Conservation (phyloP, 371 early-diverging fungal genomes). For the Capillidium heterosporum region DNA sequence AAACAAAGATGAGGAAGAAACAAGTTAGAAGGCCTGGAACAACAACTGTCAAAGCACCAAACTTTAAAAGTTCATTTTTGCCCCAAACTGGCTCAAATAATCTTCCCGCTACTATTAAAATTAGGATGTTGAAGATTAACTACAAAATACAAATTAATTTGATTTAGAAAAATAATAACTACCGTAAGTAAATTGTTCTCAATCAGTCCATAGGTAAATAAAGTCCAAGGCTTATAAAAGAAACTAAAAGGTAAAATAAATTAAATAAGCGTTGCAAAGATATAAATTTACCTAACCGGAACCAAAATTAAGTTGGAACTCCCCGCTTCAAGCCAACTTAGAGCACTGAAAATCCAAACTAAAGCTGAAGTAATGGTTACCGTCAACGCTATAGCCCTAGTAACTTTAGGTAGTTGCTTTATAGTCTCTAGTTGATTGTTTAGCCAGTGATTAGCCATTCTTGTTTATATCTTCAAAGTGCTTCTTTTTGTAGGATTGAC, state of each 20-base stretch:
- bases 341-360: background rate
- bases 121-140: slow-evolving; percentile 15
- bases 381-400: no score
- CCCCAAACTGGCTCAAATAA: slow-evolving; percentile 67
- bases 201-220: background rate
- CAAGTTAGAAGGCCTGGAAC: slow-evolving; percentile 31
- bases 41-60: slow-evolving; percentile 29
- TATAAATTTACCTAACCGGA: background rate
- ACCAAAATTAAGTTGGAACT: background rate
- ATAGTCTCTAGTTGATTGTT: no score
- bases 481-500: no score
- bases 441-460: no score
- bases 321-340: background rate
- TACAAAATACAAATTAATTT: background rate
- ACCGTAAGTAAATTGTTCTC: background rate
- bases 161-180: background rate
- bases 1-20: slow-evolving; percentile 17
- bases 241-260: background rate
- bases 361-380: background rate
- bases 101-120: slow-evolving; percentile 30
- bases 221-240: slow-evolving; percentile 3
- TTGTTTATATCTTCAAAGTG: no score
- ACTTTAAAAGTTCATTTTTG: slow-evolving; percentile 43
- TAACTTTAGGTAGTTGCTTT: no score
- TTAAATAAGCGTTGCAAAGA: background rate